These are phyloP conservation scores for Boletus insuetus DNA, from an alignment of 768 basidiomycete genomes.

Conservation along the genomic window DNA sequence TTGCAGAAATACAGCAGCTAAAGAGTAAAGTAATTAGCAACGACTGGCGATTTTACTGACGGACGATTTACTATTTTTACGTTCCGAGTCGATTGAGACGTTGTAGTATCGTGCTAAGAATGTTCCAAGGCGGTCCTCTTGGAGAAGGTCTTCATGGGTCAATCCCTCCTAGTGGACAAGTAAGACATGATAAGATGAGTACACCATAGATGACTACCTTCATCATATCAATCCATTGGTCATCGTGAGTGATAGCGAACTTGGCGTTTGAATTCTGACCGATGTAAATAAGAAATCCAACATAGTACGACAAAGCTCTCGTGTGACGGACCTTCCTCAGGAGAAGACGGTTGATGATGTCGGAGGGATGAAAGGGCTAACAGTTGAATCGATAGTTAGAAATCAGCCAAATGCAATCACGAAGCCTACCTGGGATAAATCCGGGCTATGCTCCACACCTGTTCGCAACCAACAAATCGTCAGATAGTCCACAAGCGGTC, in stretches of 20 bases:
- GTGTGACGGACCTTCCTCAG: neutral
- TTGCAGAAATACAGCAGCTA: neutral
- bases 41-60: no score
- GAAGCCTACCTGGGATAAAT: neutral
- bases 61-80: no score
- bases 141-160: neutral
- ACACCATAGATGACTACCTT: neutral
- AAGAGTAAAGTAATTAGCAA: neutral
- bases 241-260: neutral
- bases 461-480: neutral
- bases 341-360: neutral
- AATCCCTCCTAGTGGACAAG: neutral
- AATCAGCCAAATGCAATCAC: neutral
- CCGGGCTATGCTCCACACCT: neutral
- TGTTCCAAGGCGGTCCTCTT: neutral
- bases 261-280: neutral
- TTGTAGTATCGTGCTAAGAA: neutral
- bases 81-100: no score
- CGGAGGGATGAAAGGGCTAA: slow-evolving; percentile 2
- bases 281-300: neutral
- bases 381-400: neutral
- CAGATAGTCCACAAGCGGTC: neutral
- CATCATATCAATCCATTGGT: neutral
- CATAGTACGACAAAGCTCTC: neutral
- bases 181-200: neutral